phyloP scores from a whole-genome alignment of 352 stramenopile species.

The Blastocystis sp. region DNA sequence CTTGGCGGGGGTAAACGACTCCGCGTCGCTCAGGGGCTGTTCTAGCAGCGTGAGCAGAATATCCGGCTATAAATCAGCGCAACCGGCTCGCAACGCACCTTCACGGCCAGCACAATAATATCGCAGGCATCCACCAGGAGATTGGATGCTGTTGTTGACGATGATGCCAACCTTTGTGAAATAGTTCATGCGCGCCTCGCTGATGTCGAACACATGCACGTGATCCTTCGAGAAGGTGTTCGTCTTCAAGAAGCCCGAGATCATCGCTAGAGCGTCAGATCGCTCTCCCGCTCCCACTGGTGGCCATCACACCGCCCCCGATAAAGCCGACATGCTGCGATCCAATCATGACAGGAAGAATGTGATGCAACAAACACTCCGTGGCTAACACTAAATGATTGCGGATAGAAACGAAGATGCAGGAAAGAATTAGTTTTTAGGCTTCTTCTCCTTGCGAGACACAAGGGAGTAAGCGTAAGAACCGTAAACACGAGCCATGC shows the following conservation, averaged over 20 bases:
- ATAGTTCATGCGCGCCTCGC: constrained; percentile 71
- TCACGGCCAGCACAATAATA: constrained; percentile 81
- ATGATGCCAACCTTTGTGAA: constrained; percentile 71
- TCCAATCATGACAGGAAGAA: constrained; percentile 37
- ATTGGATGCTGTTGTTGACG: constrained; percentile 63
- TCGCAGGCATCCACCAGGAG: constrained; percentile 69
- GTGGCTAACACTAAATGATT: constrained; percentile 8
- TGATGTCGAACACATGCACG: constrained; percentile 73
- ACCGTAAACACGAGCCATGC: constrained; percentile 56
- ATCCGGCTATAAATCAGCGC: constrained; percentile 51
- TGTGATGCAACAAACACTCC: background rate
- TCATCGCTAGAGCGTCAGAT: constrained; percentile 37
- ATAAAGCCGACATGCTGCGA: constrained; percentile 74
- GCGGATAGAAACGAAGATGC: background rate
- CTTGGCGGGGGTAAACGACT: constrained; percentile 70
- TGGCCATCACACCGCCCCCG: constrained; percentile 75
- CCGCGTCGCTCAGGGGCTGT: constrained; percentile 75
- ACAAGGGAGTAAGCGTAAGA: constrained; percentile 61
- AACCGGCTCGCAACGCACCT: constrained; percentile 66
- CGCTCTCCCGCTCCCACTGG: constrained; percentile 70
- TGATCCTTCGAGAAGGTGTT: constrained; percentile 66
- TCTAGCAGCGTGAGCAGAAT: constrained; percentile 76
- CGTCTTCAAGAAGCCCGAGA: constrained; percentile 62
- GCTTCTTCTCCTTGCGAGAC: constrained; percentile 50
- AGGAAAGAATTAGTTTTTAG: background rate